Evolutionary conservation across 768 basidiomycete genomes (phyloP).

Genomic region (Myochromella boudieri): DNA sequence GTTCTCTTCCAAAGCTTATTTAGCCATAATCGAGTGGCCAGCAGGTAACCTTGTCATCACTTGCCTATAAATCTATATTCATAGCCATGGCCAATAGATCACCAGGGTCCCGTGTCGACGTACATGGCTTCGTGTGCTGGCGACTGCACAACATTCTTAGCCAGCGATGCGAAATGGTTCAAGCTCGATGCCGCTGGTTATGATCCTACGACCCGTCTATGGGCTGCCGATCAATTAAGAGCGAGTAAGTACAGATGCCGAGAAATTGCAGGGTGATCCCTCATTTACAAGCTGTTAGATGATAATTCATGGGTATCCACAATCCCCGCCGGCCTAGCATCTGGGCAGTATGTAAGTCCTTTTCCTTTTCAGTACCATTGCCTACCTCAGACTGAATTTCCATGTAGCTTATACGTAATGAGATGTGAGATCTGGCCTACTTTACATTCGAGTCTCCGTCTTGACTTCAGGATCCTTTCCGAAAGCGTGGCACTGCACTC

Average conservation of each 20-base stretch:
- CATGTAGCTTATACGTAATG: conserved; percentile 44
- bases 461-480: conserved; percentile 3
- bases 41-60: conserved; percentile 24
- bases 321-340: conserved; percentile 38
- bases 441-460: conserved; percentile 5
- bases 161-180: conserved; percentile 45
- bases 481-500: conserved; percentile 47
- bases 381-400: too few species aligned
- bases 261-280: too few species aligned
- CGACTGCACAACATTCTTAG: conserved; percentile 37
- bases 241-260: conserved; percentile 31
- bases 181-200: conserved; percentile 49
- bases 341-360: conserved; percentile 52
- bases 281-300: conserved; percentile 31
- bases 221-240: conserved; percentile 44
- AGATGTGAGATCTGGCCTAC: conserved; percentile 35
- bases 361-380: too few species aligned
- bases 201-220: conserved; percentile 32
- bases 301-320: conserved; percentile 41
- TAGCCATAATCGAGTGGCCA: conserved; percentile 34
- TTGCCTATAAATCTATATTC: conserved; percentile 1
- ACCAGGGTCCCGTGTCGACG: conserved; percentile 49
- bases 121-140: conserved; percentile 52
- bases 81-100: conserved; percentile 29
- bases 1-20: not conserved